Evolutionary conservation across 768 basidiomycete genomes (phyloP).

Genomic region (Butyriboletus loyo): DNA sequence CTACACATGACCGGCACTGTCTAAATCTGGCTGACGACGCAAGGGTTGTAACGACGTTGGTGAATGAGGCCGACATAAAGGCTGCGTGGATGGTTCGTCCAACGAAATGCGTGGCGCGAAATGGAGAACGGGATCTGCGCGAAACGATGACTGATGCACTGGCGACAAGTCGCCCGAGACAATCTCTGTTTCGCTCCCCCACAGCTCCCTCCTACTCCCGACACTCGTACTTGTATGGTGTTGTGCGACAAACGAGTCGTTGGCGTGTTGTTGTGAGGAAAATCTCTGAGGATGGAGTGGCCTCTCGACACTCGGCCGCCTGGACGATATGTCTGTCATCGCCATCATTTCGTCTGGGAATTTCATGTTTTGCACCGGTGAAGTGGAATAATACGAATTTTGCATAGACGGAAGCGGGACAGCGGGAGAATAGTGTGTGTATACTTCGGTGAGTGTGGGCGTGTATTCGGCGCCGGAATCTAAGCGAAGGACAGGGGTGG

Average conservation of each 20-base stretch:
- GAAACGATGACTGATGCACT: conserved; percentile 2
- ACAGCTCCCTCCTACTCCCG: conserved; percentile 22
- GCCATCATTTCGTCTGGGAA: conserved; percentile 14
- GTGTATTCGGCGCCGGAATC: conserved; percentile 19
- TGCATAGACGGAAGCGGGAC: conserved; percentile 15
- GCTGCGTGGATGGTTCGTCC: conserved; percentile 5
- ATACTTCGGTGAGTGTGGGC: conserved; percentile 10
- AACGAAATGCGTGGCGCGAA: conserved; percentile 15
- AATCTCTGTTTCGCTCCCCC: conserved; percentile 20
- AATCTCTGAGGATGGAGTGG: conserved; percentile 23
- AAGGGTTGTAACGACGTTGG: conserved; percentile 21
- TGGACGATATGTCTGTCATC: conserved; percentile 9
- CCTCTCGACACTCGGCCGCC: conserved; percentile 15
- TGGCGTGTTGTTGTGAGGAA: conserved; percentile 10
- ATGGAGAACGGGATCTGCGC: conserved; percentile 3
- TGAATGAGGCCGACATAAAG: conserved; percentile 3
- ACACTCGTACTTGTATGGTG: conserved; percentile 11
- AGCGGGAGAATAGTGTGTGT: not conserved
- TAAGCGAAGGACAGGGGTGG: conserved; percentile 26
- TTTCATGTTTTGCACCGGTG: conserved; percentile 7
- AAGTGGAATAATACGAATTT: conserved; percentile 9
- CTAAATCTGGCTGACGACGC: conserved; percentile 22
- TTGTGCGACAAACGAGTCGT: conserved; percentile 1
- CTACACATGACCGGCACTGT: not conserved
- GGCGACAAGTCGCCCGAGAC: conserved; percentile 3